A percentile compares a stretch with the other conserved stretches of the same genome.
Evolutionary conservation across 495 filamentous ascomycete genomes (phyloP).

Genomic region (Chaetomidium leptoderma): DNA sequence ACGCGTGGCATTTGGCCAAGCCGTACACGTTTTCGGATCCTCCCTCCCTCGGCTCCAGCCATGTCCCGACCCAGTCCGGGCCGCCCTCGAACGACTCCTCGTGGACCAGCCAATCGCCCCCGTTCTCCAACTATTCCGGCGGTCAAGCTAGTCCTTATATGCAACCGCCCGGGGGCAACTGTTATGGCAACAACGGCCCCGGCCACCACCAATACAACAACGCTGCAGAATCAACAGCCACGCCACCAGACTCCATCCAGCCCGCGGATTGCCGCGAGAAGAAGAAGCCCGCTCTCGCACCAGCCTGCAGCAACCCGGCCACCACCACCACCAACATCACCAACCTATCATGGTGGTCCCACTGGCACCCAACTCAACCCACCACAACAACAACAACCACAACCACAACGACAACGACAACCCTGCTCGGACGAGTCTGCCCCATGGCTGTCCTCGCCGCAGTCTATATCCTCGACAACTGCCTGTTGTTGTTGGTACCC

Average conservation of each 20-base stretch:
- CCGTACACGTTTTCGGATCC: not conserved
- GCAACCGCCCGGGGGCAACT: not conserved
- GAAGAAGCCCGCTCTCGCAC: not conserved
- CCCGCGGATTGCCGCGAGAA: not conserved
- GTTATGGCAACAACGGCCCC: not conserved
- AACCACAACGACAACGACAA: not conserved
- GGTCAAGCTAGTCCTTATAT: not conserved
- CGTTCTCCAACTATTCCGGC: not conserved
- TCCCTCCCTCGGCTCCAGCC: not conserved
- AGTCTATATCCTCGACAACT: not conserved
- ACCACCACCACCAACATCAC: too few relatives aligned
- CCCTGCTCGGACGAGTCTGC: not conserved
- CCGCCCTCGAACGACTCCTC: not conserved
- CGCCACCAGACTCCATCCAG: not conserved
- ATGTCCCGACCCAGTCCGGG: constrained; percentile 11
- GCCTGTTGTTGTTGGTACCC: not conserved
- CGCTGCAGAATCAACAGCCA: not conserved
- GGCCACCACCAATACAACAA: too few relatives aligned
- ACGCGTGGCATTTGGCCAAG: not conserved
- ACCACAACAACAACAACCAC: too few relatives aligned
- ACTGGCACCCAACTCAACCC: too few relatives aligned
- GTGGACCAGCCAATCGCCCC: not conserved
- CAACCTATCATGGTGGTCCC: too few relatives aligned
- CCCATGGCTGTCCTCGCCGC: not conserved
- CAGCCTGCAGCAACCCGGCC: too few relatives aligned